Evolutionary conservation across 2,329 filamentous ascomycete genomes (phyloP).

Genomic region (Ceratocystis variospora): DNA sequence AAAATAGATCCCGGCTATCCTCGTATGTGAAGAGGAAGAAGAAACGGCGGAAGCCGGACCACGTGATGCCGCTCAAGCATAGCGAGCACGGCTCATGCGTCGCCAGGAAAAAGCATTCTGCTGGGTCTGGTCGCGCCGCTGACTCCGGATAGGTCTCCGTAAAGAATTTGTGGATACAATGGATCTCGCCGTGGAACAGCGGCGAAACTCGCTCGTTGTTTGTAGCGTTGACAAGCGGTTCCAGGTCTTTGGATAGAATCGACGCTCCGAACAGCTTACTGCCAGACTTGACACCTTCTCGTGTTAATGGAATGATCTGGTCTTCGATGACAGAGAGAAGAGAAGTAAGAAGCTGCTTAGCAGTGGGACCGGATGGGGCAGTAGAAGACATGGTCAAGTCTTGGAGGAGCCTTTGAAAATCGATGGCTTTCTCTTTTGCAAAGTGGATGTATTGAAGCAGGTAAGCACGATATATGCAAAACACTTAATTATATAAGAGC

Average conservation of each 20-base stretch:
- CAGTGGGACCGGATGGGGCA: background rate
- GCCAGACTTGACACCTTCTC: constrained; percentile 35
- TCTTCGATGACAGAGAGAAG: constrained; percentile 33
- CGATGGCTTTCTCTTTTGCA: background rate
- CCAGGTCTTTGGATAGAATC: constrained; percentile 33
- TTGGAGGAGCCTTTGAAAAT: constrained; percentile 15
- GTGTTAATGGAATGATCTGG: constrained; percentile 38
- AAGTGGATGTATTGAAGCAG: background rate
- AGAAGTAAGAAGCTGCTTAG: constrained; percentile 27
- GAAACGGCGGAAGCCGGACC: constrained; percentile 42
- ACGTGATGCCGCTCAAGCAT: constrained; percentile 43
- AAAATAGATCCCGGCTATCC: constrained; percentile 42
- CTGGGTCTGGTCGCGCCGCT: constrained; percentile 28
- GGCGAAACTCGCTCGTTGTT: constrained; percentile 44
- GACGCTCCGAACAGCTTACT: constrained; percentile 45
- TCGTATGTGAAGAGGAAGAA: constrained; percentile 48
- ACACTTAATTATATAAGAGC: background rate
- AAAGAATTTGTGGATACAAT: constrained; percentile 47
- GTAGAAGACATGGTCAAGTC: constrained; percentile 19
- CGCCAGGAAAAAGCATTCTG: constrained; percentile 43
- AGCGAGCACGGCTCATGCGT: constrained; percentile 47
- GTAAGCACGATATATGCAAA: background rate
- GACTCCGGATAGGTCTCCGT: constrained; percentile 27
- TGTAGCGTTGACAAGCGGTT: constrained; percentile 36
- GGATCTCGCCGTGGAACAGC: constrained; percentile 45